Evolutionary conservation across 2,329 filamentous ascomycete genomes (phyloP), one percentile per base, ranked within the genome.

Genomic region (Penicillium psychrosexuale): DNA sequence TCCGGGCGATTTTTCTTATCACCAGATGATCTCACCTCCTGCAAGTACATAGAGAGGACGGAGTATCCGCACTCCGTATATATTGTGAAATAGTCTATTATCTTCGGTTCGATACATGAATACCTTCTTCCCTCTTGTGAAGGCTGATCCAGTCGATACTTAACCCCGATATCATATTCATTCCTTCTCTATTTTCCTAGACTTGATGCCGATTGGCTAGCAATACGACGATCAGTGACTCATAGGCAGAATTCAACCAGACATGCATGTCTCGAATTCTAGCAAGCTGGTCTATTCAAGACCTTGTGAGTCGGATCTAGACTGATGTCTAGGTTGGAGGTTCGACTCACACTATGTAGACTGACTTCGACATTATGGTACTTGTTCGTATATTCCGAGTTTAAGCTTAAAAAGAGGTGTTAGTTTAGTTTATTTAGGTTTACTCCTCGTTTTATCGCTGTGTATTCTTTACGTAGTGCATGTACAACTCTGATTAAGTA

Each of bases 21-120:
- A 24, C 34, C 47, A 56, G 31, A 53, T 53, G 53, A 56, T 56
- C 49, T 56, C 53, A 51, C 22, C 22, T 24, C 22, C 22, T 19
- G 19, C 19, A 19, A 19, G 19, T 19, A 19, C 19, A 19, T 19
- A 19, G 19, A 19, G 19, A 19, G 19, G 19, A 19, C 19, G 19
- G 19, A 19, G 19, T 19, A 19, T 24, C 22, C 22, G 22, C 5
- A 24, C 22, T 24, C 22, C 5, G 8, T 11, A 13, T 30, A 19
- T 19, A 19, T 30, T 12, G 4, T 19, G 27, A 5, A 19, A 30
- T 19, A 3, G 1, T 19, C 9, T 8, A 11, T 30, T 43, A 9
- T 5, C n/a, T 5, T 15, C 22, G n/a, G 3, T 31, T 19, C 5
- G 2, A 13, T 44, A 12, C n/a, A 5, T 5, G 2, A 3, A 45